Base-by-base conservation (phyloP, 2,329 filamentous ascomycete species). In the Biscogniauxia sp. region DNA sequence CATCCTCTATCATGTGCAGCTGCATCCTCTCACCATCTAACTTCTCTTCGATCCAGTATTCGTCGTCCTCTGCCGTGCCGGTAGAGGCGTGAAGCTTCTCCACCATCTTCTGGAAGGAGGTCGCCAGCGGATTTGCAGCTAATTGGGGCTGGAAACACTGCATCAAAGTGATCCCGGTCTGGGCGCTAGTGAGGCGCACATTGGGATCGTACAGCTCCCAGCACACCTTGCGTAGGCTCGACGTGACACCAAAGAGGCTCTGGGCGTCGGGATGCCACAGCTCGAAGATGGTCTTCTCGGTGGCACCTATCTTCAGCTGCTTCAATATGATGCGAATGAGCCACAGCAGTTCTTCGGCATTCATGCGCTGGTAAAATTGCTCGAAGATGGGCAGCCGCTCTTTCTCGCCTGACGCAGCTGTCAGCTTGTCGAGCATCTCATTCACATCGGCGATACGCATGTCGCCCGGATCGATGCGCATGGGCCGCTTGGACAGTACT, bases 41-140 rank as follows among this genome's bases (percentile, higher is more conserved):
- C 75, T 99, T 99, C 77, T 99, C 95, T 74, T 99, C 95, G 54
- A 98, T 95, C 93, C 93, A 98, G 71, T 96, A 99, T 8, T 90
- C 86, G 0, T 83, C 80, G 56, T 96, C 88, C 0, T 91, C 87
- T 23, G 88, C 84, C 0, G 86, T 88, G 0, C 84, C 81, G 1
- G 86, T 84, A 76, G 65, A 66, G 19, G 66, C 55, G 51, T 69
- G 68, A n/a, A 89, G 76, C 58, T 83, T 87, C 19, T 86, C 80
- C 1, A 96, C 86, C 84, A 96, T 92, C 71, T 88, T 90, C 58
- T 92, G 85, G 67, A 97, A 92, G 1, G 80, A 82, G 0, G 88
- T 87, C 37, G 91, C 85, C 82, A 91, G 90, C 74, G 97, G 92
- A 65, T 96, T 97, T 65, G 95, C 91, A 4, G 95, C 95, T 41